Evolutionary conservation across 805 yeast species (phyloP).

Genomic region (Starmerella geochares): DNA sequence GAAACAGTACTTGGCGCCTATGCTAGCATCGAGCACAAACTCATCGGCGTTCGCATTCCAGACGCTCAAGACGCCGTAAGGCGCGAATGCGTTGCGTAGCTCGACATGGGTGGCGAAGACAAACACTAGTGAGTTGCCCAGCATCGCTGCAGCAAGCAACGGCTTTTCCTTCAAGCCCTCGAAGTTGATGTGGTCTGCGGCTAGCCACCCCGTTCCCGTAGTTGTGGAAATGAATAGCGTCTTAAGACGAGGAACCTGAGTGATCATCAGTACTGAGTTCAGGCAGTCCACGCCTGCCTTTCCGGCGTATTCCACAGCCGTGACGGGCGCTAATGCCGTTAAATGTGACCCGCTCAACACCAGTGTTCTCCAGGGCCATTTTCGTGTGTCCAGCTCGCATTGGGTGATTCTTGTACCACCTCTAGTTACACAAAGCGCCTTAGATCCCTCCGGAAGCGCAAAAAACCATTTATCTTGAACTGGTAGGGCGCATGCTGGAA

Average conservation of each 20-base stretch:
- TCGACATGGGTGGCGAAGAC: constrained; percentile 1
- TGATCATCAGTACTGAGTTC: neutral
- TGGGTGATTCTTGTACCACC: neutral
- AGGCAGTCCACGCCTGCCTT: neutral
- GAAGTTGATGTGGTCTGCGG: neutral
- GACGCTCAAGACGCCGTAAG: neutral
- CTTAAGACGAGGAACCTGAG: neutral
- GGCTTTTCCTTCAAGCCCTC: neutral
- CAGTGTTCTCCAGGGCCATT: constrained; percentile 10
- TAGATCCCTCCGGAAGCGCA: neutral
- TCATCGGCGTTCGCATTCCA: neutral
- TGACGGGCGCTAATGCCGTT: neutral
- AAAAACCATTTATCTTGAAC: neutral
- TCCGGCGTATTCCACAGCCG: neutral
- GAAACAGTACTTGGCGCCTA: neutral
- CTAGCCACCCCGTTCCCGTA: neutral
- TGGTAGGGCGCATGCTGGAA: neutral
- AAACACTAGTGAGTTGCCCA: neutral
- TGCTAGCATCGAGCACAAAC: constrained; percentile 1
- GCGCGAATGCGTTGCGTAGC: neutral
- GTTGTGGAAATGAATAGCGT: neutral
- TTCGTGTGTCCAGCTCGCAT: constrained; percentile 11
- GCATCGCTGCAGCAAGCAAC: neutral
- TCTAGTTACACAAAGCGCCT: neutral
- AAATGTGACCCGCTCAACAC: neutral